Base-by-base conservation (phyloP, 2,329 filamentous ascomycete genomes). In the Chlorencoelia australis region DNA sequence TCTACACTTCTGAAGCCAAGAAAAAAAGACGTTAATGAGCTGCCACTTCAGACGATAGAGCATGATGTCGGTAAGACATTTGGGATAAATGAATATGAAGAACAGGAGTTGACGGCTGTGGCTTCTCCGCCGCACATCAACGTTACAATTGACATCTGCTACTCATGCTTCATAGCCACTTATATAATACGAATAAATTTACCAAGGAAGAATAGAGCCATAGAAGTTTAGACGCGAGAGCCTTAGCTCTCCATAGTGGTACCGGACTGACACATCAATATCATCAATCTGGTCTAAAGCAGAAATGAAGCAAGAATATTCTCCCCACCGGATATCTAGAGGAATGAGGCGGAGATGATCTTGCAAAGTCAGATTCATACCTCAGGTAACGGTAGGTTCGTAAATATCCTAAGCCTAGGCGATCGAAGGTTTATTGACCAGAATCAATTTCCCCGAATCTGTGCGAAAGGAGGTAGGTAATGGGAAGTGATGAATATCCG, bases 211-310 rank as follows among this genome's bases (percentile, higher is more conserved):
- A 44, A 18, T 15, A 7, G n/a, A 4, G n/a, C n/a, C 6, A 9
- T 32, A 42, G 2, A 41, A 43, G 22, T 47, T 48, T 10, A 48
- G 25, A 2, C 43, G 29, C 8, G 36, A 27, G 4, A 60, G 45
- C 1, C 58, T 47, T 2, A 61, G 42, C 37, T 60, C 55, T 5
- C 56, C 56, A 39, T 48, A 61, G 6, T 21, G 15, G 35, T 54
- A 61, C 4, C 59, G 51, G 8, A 4, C 21, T 10, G 56, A 43
- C 7, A 58, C 41, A 5, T 43, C 27, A 20, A 20, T 30, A 7
- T 57, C 24, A 5, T 46, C 29, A 16, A 43, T 35, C 3, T 32
- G 7, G 15, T 32, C 33, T 8, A 44, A 31, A 8, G 5, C 14
- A 9, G 19, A 13, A 9, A 44, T 32, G 11, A 59, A 50, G 2